Evolutionary conservation across 768 basidiomycete genomes (phyloP).

Genomic region (Agrocybe praecox): DNA sequence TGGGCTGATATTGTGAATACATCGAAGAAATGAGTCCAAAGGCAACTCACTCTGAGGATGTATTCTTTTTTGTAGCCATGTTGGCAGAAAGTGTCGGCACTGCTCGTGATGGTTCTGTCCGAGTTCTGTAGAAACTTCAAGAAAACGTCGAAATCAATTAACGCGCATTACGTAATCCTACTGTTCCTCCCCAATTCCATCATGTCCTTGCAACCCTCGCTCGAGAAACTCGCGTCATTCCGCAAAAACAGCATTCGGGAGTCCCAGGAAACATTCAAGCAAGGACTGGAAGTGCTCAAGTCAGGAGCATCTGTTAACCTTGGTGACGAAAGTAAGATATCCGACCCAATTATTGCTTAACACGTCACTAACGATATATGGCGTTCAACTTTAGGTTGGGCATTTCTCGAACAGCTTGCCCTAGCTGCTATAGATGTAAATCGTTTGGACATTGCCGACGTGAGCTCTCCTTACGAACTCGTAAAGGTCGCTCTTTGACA

Average conservation of each 20-base stretch:
- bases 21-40: not conserved
- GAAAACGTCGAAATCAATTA: not conserved
- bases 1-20: conserved; percentile 21
- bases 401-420: conserved; percentile 78
- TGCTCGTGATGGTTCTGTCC: not conserved
- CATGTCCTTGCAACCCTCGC: conserved; percentile 50
- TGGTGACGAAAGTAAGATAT: conserved; percentile 56
- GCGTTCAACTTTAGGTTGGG: conserved; percentile 65
- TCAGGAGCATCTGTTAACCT: conserved; percentile 43
- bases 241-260: conserved; percentile 52
- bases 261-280: conserved; percentile 61
- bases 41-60: not conserved
- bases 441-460: conserved; percentile 72
- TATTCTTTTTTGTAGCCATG: not conserved
- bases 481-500: conserved; percentile 20
- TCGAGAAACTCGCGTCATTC: conserved; percentile 56
- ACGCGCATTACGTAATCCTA: conserved; percentile 8
- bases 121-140: not conserved
- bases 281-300: conserved; percentile 53
- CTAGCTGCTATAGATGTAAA: conserved; percentile 80
- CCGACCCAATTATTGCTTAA: not conserved
- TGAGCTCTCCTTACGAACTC: conserved; percentile 35
- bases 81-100: not conserved
- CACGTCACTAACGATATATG: conserved; percentile 13
- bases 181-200: conserved; percentile 2